Base-by-base conservation (phyloP, 192 early-diverging fungal genomes). In the Dissophora globulifera region DNA sequence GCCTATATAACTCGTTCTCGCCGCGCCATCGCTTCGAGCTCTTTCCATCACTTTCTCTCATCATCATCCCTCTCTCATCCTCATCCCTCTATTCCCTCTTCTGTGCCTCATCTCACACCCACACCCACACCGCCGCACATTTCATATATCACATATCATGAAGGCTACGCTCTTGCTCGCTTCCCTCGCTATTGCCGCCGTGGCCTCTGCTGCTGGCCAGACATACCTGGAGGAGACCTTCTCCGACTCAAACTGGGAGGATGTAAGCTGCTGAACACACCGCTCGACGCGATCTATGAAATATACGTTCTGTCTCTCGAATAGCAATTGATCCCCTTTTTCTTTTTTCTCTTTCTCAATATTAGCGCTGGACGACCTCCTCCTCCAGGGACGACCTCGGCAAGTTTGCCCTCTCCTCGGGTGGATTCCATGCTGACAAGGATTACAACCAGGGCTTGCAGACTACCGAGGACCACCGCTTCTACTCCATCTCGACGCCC, bases 171-270 rank as follows among this genome's bases (percentile, higher is more conserved):
- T 76, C 20, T 57, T 76, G 50, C 72, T 76, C 47, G 72, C 64
- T 29, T 61, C 72, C 16, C 72, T 76, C 41, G 72, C 72, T 49
- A 76, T 76, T 35, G 72, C 72, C 52, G 46, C 72, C 46, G 72
- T 76, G n/a, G 72, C 58, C 64, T 66, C 72, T 15, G 72, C 72
- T 57, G 72, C 72, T 50, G 72, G 63, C 20, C 58, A 60, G 46
- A 76, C 72, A 48, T 96, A 93, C 85, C 89, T 94, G 58, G 84
- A 95, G 75, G 95, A 98, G 84, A 91, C 89, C 57, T 98, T 98
- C 68, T 81, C 84, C 43, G 82, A 86, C 43, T 70, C 66, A 52
- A 80, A 63, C 29, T 88, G 86, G 88, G 82, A 82, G 46, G 81
- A 87, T 50, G 83, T 80, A 81, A 42, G 62, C 78, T 17, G 4